Conservation (phyloP, 2,329 filamentous ascomycete genomes). For the Trichoderma gracile region DNA sequence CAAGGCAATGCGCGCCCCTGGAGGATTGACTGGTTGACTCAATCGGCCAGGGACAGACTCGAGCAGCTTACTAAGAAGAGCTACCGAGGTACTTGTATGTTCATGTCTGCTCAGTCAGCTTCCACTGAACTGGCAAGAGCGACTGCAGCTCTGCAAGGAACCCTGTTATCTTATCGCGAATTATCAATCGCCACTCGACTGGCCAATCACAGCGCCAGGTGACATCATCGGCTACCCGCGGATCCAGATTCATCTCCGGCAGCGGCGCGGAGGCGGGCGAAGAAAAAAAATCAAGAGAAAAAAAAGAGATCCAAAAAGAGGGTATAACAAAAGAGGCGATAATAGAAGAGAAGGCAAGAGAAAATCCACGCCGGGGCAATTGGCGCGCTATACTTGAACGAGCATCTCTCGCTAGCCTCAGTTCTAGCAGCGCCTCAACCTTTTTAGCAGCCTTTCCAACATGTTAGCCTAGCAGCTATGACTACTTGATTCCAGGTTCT, state of each 20-base stretch:
- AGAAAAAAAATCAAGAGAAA: constrained; percentile 2
- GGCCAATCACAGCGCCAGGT: constrained; percentile 18
- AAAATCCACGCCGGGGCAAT: background rate
- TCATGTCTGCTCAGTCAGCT: no score
- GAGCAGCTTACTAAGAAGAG: constrained; percentile 7
- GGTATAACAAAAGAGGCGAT: no score
- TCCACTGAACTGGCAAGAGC: background rate
- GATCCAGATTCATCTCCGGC: constrained; percentile 23
- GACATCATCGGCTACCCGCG: constrained; percentile 26
- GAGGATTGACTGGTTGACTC: constrained; percentile 5
- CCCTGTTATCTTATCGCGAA: constrained; percentile 21
- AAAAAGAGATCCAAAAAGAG: background rate
- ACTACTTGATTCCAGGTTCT: constrained; percentile 12
- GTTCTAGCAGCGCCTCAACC: background rate
- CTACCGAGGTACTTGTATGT: background rate
- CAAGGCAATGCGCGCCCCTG: constrained; percentile 7
- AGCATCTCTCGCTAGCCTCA: background rate
- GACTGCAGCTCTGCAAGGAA: background rate
- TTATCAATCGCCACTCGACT: constrained; percentile 16
- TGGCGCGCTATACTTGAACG: background rate
- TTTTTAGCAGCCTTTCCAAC: background rate
- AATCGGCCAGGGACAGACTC: constrained; percentile 5
- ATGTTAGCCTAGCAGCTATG: constrained; percentile 8
- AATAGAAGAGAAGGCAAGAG: background rate
- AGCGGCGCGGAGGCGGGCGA: constrained; percentile 15